These are phyloP conservation scores for Candida andamanensis DNA, from an alignment of 805 yeast species.

Conservation along the genomic window DNA sequence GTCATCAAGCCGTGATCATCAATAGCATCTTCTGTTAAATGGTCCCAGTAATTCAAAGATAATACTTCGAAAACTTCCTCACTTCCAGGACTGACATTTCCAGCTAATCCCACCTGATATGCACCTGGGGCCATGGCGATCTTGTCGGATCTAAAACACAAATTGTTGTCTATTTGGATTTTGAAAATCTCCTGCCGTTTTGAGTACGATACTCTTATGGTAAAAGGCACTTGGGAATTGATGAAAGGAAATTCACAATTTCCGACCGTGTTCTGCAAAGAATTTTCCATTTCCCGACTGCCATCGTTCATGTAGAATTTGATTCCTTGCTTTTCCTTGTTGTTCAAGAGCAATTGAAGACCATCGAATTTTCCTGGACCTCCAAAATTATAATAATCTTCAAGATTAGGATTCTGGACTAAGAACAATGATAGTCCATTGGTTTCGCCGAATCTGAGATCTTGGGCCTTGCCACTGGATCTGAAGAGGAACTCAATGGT, in stretches of 20 bases:
- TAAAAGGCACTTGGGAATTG: slow-evolving; percentile 65
- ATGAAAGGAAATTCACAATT: slow-evolving; percentile 57
- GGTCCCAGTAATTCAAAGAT: slow-evolving; percentile 50
- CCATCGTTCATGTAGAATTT: slow-evolving; percentile 63
- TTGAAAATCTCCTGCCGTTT: slow-evolving; percentile 42
- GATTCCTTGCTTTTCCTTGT: slow-evolving; percentile 44
- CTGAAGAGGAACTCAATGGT: slow-evolving; percentile 61
- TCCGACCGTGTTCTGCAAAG: slow-evolving; percentile 40
- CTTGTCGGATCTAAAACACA: slow-evolving; percentile 62
- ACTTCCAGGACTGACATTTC: slow-evolving; percentile 25
- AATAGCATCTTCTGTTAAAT: slow-evolving; percentile 49
- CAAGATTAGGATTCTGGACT: slow-evolving; percentile 13
- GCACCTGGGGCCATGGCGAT: slow-evolving; percentile 40
- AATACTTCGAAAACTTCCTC: slow-evolving; percentile 62
- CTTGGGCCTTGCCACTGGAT: slow-evolving; percentile 43
- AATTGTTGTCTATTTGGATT: slow-evolving; percentile 66
- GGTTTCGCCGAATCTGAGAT: slow-evolving; percentile 19
- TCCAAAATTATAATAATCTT: slow-evolving; percentile 36
- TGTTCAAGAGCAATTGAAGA: slow-evolving; percentile 54
- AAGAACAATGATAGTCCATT: slow-evolving; percentile 58
- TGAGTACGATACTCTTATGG: slow-evolving; percentile 60
- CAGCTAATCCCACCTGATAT: slow-evolving; percentile 52
- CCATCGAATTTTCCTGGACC: slow-evolving; percentile 58
- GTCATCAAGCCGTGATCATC: slow-evolving; percentile 52
- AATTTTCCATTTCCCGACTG: slow-evolving; percentile 25